Evolutionary conservation across 148 eudicot species (phyloP), one percentile per base, ranked within the genome.

Genomic region (Silene uniflora): DNA sequence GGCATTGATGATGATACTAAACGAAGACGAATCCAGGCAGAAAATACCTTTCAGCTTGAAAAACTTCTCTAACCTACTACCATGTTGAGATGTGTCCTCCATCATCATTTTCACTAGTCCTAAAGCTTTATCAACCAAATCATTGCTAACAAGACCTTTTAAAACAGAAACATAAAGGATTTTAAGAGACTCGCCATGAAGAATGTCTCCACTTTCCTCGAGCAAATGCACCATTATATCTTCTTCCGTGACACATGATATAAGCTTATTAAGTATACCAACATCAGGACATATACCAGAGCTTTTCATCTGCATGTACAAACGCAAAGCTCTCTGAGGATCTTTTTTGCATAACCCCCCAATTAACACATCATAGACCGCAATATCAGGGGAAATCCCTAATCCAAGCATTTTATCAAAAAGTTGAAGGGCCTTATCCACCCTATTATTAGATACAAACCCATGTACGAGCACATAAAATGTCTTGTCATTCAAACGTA

Each of bases 381-480:
- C 79, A 64, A 89, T 78, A 60, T 88, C 90, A 21, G 87, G 88
- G 24, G 64, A 47, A 85, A 77, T 69, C 62, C 93, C 98, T 54
- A 77, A 69, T 44, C 62, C 82, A 39, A 42, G 81, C 91, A 91
- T 93, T 81, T 89, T 93, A 55, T 87, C 81, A 54, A 84, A 83
- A 60, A 93, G 78, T 62, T 80, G 78, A 61, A 89, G 75, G 65
- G 97, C 98, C 81, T 82, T 87, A 74, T 89, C 97, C 25, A 87
- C 86, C 75, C 87, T 86, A 14, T 73, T 73, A 75, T 75, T 86
- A 66, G 77, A 86, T 71, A 89, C 90, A 78, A 93, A 91, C 76
- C 96, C 98, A 79, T 93, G 97, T 80, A 93, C 85, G 22, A 93
- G 67, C 22, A 89, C 84, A 81, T 13, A 83, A 69, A 79, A 81